Evolutionary conservation across 1,139 yeast species (phyloP).

Genomic region (Candida anutae): DNA sequence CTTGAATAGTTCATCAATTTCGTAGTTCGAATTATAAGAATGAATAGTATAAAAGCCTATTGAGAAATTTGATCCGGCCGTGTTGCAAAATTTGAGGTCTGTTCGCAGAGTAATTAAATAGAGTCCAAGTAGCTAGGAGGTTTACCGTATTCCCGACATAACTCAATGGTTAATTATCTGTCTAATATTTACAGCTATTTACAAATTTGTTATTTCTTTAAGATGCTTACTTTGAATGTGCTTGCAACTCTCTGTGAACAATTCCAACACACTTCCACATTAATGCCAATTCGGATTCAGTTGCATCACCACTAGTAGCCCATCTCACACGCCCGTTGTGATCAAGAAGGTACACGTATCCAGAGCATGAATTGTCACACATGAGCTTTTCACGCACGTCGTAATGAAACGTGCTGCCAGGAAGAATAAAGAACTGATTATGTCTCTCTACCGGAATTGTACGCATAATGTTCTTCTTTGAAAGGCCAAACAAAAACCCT

Average conservation of each 20-base stretch:
- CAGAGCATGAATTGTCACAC: conserved; percentile 73
- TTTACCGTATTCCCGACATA: no score
- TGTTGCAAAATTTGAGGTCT: no score
- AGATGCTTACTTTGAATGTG: no score
- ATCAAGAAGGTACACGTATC: conserved; percentile 78
- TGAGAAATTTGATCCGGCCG: no score
- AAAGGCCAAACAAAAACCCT: conserved; percentile 51
- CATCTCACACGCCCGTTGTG: conserved; percentile 70
- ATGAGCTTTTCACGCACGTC: conserved; percentile 52
- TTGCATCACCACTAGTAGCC: conserved; percentile 85
- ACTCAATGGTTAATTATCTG: no score
- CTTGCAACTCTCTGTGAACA: conserved; percentile 26
- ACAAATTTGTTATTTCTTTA: no score
- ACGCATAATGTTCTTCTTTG: conserved; percentile 37
- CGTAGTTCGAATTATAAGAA: no score
- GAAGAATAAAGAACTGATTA: conserved; percentile 53
- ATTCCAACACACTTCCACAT: conserved; percentile 64
- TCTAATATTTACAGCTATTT: no score
- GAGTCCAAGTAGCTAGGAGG: no score
- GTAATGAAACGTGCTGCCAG: conserved; percentile 52
- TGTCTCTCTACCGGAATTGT: conserved; percentile 45
- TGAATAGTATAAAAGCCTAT: no score
- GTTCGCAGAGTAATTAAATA: no score
- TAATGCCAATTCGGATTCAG: conserved; percentile 50
- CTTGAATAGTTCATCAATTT: no score